phyloP scores from a whole-genome alignment of 768 basidiomycete species.

The Suillus alpinus region DNA sequence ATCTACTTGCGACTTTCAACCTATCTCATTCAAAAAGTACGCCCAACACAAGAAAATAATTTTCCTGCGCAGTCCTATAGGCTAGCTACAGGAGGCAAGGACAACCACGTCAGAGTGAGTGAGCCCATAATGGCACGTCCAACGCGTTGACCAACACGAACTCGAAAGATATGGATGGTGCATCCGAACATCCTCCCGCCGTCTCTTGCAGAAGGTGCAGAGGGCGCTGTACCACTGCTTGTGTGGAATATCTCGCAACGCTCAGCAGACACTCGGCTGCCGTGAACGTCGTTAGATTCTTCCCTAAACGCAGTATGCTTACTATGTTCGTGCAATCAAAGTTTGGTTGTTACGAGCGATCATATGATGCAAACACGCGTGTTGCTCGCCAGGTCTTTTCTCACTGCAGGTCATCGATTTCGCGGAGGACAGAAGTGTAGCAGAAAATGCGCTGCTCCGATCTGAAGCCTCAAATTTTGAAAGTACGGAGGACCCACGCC shows the following conservation, averaged over 20 bases:
- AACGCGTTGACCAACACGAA: slow-evolving; percentile 13
- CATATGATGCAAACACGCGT: no score
- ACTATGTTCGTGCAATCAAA: no score
- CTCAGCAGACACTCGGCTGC: slow-evolving; percentile 89
- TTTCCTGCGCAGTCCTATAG: slow-evolving; percentile 78
- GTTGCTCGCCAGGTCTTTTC: no score
- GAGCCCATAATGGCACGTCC: slow-evolving; percentile 2
- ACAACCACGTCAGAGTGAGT: slow-evolving; percentile 94
- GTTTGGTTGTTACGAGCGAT: no score
- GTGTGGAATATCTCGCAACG: slow-evolving; percentile 95
- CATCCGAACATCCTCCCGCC: slow-evolving; percentile 84
- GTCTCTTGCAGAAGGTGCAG: slow-evolving; percentile 41
- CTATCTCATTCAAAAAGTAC: slow-evolving; percentile 75
- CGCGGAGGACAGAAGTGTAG: no score
- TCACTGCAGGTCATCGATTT: no score
- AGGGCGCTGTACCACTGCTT: slow-evolving; percentile 50
- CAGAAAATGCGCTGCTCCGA: no score
- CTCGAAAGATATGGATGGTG: slow-evolving; percentile 83
- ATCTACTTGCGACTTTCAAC: slow-evolving; percentile 95
- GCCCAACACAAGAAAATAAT: slow-evolving; percentile 53
- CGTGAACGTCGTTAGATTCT: slow-evolving; percentile 95
- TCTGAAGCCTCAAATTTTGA: no score
- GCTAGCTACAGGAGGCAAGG: slow-evolving; percentile 93
- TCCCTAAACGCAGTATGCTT: slow-evolving; percentile 63
- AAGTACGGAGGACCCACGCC: no score